phyloP scores from a whole-genome alignment of 2,329 filamentous ascomycete species.

The Cytospora piceicola region DNA sequence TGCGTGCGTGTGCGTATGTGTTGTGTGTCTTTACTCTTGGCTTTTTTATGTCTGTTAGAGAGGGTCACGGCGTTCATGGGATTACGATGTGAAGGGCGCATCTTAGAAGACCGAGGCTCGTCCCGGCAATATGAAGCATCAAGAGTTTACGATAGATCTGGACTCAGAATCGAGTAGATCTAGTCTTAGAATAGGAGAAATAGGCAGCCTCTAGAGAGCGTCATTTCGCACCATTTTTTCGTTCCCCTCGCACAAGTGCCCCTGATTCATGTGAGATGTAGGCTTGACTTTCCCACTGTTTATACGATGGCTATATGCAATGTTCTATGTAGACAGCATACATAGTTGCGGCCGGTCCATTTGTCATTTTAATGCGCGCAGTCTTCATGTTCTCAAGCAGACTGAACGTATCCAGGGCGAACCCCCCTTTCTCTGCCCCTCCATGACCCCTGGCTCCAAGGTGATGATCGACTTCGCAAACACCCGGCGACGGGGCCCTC shows the following conservation, averaged over 20 bases:
- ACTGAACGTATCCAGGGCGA: too few relatives aligned
- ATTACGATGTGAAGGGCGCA: background rate
- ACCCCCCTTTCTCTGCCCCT: too few relatives aligned
- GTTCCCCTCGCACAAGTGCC: background rate
- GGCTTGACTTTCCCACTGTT: background rate
- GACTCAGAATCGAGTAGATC: background rate
- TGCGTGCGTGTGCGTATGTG: too few relatives aligned
- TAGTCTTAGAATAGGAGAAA: background rate
- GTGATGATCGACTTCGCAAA: background rate
- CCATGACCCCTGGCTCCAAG: background rate
- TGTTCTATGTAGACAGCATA: too few relatives aligned
- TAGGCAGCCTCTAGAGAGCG: background rate
- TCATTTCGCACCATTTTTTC: background rate
- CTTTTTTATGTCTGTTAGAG: background rate
- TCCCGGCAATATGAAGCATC: slow-evolving; percentile 2
- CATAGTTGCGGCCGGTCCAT: too few relatives aligned
- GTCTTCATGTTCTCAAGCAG: too few relatives aligned
- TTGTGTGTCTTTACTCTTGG: background rate
- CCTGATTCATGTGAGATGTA: background rate
- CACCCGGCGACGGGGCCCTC: too few relatives aligned
- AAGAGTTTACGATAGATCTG: background rate
- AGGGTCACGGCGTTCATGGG: background rate
- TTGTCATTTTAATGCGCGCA: background rate
- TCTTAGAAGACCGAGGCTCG: background rate
- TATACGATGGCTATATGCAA: too few relatives aligned